A percentile compares a stretch with the other conserved stretches of the same genome.
Evolutionary conservation across 768 basidiomycete genomes (phyloP).

Genomic region (Amanita fuliginea): DNA sequence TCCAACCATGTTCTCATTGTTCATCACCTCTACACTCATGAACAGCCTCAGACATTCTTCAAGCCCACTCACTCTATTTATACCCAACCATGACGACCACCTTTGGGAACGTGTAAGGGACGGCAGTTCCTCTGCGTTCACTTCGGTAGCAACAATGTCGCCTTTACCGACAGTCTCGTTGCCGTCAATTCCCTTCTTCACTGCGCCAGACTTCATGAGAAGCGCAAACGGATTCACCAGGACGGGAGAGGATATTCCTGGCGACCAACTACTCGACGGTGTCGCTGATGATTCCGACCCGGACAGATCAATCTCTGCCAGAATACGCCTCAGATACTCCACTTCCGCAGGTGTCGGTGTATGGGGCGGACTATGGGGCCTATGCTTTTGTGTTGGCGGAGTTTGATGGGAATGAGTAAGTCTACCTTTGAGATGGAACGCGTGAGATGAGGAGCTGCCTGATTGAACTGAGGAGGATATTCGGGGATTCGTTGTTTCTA

Average conservation of each 20-base stretch:
- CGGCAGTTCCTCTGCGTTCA: background rate
- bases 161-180: background rate
- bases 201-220: background rate
- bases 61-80: slow-evolving; percentile 42
- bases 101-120: slow-evolving; percentile 2
- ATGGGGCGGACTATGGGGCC: slow-evolving; percentile 27
- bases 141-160: background rate
- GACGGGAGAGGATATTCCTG: background rate
- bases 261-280: slow-evolving; percentile 1
- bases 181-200: background rate
- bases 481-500: background rate
- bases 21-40: slow-evolving; percentile 86
- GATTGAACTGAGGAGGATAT: background rate
- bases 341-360: slow-evolving; percentile 34
- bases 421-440: background rate
- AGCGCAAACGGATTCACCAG: slow-evolving; percentile 2
- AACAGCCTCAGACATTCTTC: slow-evolving; percentile 83
- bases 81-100: slow-evolving; percentile 33
- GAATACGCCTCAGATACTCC: slow-evolving; percentile 56
- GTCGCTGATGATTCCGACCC: slow-evolving; percentile 24
- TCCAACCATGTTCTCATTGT: slow-evolving; percentile 91
- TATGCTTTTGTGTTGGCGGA: slow-evolving; percentile 9
- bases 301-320: slow-evolving; percentile 49
- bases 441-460: background rate
- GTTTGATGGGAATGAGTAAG: background rate